Base-by-base conservation (phyloP, 441 rosid genomes). In the Cnidoscolus chayamansa region DNA sequence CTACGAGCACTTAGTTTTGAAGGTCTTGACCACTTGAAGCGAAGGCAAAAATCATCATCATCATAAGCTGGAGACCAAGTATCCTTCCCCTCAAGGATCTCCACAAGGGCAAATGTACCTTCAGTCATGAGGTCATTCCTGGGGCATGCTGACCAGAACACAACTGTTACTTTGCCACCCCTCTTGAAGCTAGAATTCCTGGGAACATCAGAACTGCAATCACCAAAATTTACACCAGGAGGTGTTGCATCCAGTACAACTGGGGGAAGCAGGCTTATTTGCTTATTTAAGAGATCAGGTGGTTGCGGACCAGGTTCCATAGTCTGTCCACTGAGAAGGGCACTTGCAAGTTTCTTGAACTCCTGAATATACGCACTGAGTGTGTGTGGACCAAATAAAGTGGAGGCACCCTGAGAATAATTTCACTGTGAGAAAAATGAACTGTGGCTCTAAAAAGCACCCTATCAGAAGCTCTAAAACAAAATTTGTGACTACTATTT, bases 1-100 rank as follows among this genome's bases (percentile, higher is more conserved):
- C 99, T 96, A 43, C 72, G 85, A 15, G 93, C 45, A 72, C 98
- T 96, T 40, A 96, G 75, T 80, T 77, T 91, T 4, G 81, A 83
- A 73, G 96, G 99, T 76, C 97, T 80, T 0, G 94, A 87, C 98
- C 99, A 93, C 77, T 77, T 93, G 74, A 93, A 96, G 17, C 82
- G 85, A 43, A 96, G 86, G 86, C 97, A 93, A 72, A 93, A 86
- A 80, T 96, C 98, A 71, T 93, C 99, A 1, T 96, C 98, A 15
- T 96, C 99, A 25, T 89, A 91, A 55, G 85, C 87, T 1, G 98
- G 97, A 63, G 84, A 80, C 99, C 99, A 96, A 3, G 76, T 86
- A 63, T 86, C 94, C 72, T 74, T 80, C 35, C 84, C 89, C 54
- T 81, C 87, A 76, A 90, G 85, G 55, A 66, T 80, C 84, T 94